These are phyloP conservation scores for Chaetomiaceae sp. DNA, from an alignment of 2,329 filamentous ascomycete species.

Conservation along the genomic window DNA sequence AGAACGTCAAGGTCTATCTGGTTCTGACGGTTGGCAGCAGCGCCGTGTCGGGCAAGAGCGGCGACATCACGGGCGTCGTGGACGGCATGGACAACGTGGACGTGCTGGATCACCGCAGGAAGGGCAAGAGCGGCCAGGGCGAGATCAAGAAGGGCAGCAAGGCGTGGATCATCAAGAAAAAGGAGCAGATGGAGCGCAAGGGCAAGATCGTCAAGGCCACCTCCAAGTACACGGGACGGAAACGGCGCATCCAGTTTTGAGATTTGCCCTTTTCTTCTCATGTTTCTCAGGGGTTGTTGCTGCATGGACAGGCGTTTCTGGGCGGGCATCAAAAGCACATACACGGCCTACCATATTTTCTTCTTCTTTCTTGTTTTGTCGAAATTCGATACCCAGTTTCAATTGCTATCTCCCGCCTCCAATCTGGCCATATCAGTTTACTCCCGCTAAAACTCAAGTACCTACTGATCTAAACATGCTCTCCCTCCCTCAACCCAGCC, in stretches of 20 bases:
- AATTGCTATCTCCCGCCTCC: neutral
- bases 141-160: constrained; percentile 74
- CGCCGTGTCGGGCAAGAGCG: constrained; percentile 44
- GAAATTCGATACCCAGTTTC: constrained; percentile 23
- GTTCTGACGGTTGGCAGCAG: constrained; percentile 79
- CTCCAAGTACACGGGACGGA: constrained; percentile 91
- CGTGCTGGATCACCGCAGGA: constrained; percentile 63
- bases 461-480: constrained; percentile 7
- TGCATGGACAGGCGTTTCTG: constrained; percentile 18
- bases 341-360: constrained; percentile 1
- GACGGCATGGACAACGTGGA: constrained; percentile 84
- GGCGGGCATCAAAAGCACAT: constrained; percentile 11
- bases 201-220: constrained; percentile 89
- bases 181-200: constrained; percentile 89
- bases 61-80: constrained; percentile 88
- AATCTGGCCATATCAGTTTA: neutral
- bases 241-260: constrained; percentile 72
- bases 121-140: constrained; percentile 42
- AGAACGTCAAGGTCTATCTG: constrained; percentile 94
- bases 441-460: no score
- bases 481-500: constrained; percentile 15
- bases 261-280: neutral
- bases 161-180: constrained; percentile 77
- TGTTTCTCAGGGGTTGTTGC: neutral
- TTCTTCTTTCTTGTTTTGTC: constrained; percentile 1